phyloP scores from a whole-genome alignment of 768 basidiomycete species.

The Serendipita sp. region DNA sequence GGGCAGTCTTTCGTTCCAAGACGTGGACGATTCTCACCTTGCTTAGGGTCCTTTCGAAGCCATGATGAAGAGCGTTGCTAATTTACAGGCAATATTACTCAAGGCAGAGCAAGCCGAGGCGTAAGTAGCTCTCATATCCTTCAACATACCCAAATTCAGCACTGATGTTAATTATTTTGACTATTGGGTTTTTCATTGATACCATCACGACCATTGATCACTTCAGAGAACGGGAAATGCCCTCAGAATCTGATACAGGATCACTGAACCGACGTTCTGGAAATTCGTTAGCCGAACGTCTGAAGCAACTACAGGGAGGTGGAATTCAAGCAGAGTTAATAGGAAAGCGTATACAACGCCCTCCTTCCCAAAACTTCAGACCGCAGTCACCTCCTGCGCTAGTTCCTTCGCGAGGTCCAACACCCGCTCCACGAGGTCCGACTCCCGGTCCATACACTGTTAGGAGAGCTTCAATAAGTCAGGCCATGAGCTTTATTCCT shows the following conservation, averaged over 20 bases:
- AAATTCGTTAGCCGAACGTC: not conserved
- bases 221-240: not conserved
- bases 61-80: constrained; percentile 1
- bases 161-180: not conserved
- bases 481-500: not conserved
- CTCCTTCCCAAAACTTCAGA: constrained; percentile 4
- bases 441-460: not conserved
- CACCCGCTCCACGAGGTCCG: not conserved
- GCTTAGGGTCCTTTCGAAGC: not conserved
- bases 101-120: constrained; percentile 3
- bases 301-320: constrained; percentile 1
- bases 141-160: not conserved
- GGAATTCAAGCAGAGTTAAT: not conserved
- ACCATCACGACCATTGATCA: not conserved
- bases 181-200: not conserved
- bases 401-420: not conserved
- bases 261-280: constrained; percentile 1
- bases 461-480: constrained; percentile 1
- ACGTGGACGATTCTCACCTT: not conserved
- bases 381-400: not conserved
- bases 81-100: not conserved
- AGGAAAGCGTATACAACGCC: not conserved
- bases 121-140: not conserved
- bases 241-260: constrained; percentile 5
- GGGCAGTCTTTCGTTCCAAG: not conserved